These are phyloP conservation scores for Aspergillus eucalypticola DNA, from an alignment of 2,329 filamentous ascomycete species.

Conservation along the genomic window DNA sequence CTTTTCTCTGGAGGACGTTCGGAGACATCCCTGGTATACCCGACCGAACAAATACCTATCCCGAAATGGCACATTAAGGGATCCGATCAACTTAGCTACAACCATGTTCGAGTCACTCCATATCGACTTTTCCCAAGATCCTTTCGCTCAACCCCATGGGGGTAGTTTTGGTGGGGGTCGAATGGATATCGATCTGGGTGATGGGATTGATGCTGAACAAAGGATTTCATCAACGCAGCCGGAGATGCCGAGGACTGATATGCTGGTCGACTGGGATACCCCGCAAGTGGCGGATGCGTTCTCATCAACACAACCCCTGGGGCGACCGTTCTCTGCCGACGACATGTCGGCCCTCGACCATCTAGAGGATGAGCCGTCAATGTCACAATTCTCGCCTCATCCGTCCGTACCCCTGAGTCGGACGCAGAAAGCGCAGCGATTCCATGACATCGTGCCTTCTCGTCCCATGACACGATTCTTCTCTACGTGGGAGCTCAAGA, in stretches of 20 bases:
- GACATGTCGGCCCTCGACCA: constrained; percentile 56
- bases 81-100: constrained; percentile 84
- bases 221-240: constrained; percentile 81
- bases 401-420: constrained; percentile 78
- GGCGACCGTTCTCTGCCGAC: constrained; percentile 35
- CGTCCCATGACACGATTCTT: constrained; percentile 91
- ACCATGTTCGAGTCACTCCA: constrained; percentile 89
- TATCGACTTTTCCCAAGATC: constrained; percentile 78
- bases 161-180: constrained; percentile 49
- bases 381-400: constrained; percentile 77
- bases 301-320: constrained; percentile 51
- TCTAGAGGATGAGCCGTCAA: constrained; percentile 80
- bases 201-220: constrained; percentile 42
- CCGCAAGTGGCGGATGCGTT: constrained; percentile 57
- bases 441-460: constrained; percentile 86
- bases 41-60: constrained; percentile 75
- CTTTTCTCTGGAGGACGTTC: constrained; percentile 83
- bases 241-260: constrained; percentile 71
- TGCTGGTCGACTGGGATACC: constrained; percentile 84
- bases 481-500: constrained; percentile 71
- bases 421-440: constrained; percentile 84
- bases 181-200: constrained; percentile 69
- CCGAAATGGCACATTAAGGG: constrained; percentile 69
- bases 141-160: constrained; percentile 51
- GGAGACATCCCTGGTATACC: constrained; percentile 93